A percentile compares a stretch with the other conserved stretches of the same genome.
These are phyloP conservation scores for Ustilago trichophora DNA, from an alignment of 1,284 basidiomycete species.

Conservation along the genomic window DNA sequence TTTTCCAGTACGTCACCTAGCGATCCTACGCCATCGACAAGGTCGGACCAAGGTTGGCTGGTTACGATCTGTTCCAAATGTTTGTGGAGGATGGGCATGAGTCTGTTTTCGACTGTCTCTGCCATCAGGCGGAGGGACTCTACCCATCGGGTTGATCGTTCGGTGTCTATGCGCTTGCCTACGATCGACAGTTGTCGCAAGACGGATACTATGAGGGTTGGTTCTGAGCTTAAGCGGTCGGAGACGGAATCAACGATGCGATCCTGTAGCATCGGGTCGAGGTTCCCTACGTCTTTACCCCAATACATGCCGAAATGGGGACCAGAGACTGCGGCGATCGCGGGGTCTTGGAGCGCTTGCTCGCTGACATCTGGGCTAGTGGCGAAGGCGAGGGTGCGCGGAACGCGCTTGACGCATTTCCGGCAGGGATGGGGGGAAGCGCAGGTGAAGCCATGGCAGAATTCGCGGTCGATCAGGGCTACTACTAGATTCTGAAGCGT, in stretches of 20 bases:
- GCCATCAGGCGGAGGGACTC: conserved; percentile 56
- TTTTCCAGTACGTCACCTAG: conserved; percentile 55
- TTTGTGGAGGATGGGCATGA: conserved; percentile 38
- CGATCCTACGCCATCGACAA: conserved; percentile 56
- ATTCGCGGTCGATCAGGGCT: conserved; percentile 54
- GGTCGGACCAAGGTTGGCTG: conserved; percentile 37
- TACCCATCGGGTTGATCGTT: conserved; percentile 53
- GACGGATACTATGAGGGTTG: conserved; percentile 24
- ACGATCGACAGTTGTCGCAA: conserved; percentile 53
- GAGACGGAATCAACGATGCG: conserved; percentile 43
- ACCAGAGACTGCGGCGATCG: conserved; percentile 45
- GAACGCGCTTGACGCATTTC: conserved; percentile 57
- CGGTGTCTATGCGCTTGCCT: conserved; percentile 47
- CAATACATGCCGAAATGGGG: conserved; percentile 57
- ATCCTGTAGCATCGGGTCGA: conserved; percentile 46
- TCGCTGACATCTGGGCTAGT: conserved; percentile 53
- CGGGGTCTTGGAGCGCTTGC: conserved; percentile 22
- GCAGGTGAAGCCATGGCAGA: conserved; percentile 59
- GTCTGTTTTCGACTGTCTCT: conserved; percentile 48
- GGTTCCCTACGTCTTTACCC: conserved; percentile 57
- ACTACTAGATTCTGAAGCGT: conserved; percentile 51
- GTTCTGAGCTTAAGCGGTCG: conserved; percentile 18
- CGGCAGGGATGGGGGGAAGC: conserved; percentile 69
- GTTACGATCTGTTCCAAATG: conserved; percentile 50
- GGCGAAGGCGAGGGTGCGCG: conserved; percentile 53